Evolutionary conservation across 176 grass and related monocot genomes (phyloP).

Genomic region (Sorghum bicolor): Sorghum_bicolor_NCBIv3 NC_012876.2:1740001-1740500

Average conservation of each 20-base stretch:
- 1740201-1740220: not conserved
- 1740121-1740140: slow-evolving; percentile 8
- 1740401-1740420: not conserved
- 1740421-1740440: not conserved
- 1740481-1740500: not conserved
- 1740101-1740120: not conserved
- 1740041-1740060: slow-evolving; percentile 73
- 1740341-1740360: not conserved
- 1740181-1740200: not conserved
- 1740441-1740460: not conserved
- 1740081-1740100: slow-evolving; percentile 36
- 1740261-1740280: slow-evolving; percentile 17
- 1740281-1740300: not conserved
- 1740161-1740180: not conserved
- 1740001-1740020: slow-evolving; percentile 49
- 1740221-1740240: slow-evolving; percentile 4
- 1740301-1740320: not conserved
- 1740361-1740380: not conserved
- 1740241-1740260: not conserved
- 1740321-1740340: not conserved
- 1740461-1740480: not conserved
- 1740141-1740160: slow-evolving; percentile 1
- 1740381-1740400: not conserved
- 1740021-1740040: slow-evolving; percentile 58
- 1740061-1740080: slow-evolving; percentile 85